Base-by-base conservation (phyloP, 192 early-diverging fungal genomes). In the Coemansia sp. region DNA sequence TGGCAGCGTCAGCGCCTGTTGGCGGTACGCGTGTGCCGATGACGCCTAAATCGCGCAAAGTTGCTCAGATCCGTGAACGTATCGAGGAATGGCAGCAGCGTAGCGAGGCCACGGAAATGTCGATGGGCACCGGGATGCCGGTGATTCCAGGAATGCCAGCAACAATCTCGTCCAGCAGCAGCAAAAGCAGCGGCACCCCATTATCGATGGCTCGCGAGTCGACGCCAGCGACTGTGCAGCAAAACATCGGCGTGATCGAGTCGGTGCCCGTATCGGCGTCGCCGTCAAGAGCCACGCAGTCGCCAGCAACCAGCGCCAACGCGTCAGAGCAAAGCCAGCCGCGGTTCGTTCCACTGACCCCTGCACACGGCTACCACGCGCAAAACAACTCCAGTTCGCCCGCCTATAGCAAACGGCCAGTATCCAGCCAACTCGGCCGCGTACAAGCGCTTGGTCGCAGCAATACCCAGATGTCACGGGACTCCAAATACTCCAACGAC, bases 31-130 rank as follows among this genome's bases (percentile, higher is more conserved):
- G 62, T 41, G 32, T 34, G 48, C 62, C 62, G 18, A 5, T 73
- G 65, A 76, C 79, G 32, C 74, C 79, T 0, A 61, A 70, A 14
- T 82, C 79, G 45, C 72, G 57, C 39, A 73, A 76, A 36, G 79
- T 76, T n/a, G 74, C 79, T 1, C 65, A 73, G 61, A 75, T 83
- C 18, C 68, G 80, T 18, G 80, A 78, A 59, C 74, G 75, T 36
- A 83, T 83, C 51, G 75, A 77, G 58, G 80, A 83, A 51, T 83
- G 80, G 80, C 80, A 78, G 80, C 80, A 78, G 69, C 72, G 72
- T 18, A 60, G 70, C 35, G 76, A 73, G 43, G 37, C 61, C 20
- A 22, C 43, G 0, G 67, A 61, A 4, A 51, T 17, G 55, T 54
- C 66, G 15, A 35, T 32, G 51, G 54, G 51, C 15, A 15, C 59